Evolutionary conservation across 2,329 filamentous ascomycete genomes (phyloP), one percentile per base, ranked within the genome.

Genomic region (Didymella sp.): DNA sequence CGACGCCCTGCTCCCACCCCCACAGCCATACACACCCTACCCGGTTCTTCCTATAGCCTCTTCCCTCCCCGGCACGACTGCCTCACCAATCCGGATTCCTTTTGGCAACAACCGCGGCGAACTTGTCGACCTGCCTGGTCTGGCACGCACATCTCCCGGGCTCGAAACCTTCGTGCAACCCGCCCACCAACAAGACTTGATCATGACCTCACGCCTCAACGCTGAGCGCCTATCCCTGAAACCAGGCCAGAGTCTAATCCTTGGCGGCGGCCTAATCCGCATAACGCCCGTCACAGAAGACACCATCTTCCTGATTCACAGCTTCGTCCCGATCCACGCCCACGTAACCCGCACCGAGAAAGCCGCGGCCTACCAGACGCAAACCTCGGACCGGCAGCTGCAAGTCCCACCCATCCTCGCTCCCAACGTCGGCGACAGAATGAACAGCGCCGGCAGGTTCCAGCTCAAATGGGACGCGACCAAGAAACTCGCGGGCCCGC

Each of bases 41-140:
- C 94, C 94, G 5, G 80, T 86, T 15, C 93, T 98, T 84, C 94
- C 94, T 1, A 78, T 96, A 11, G 89, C 96, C 1, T 96, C 92
- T 0, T 85, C 90, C 4, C 82, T 97, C 2, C 91, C 95, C 0
- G 95, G 96, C 9, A 99, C 95, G 0, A 99, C 95, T 1, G 95
- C 93, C 2, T 96, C 92, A 0, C 95, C 95, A 0, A 98, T 99
- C 65, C 89, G 95, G 25, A 87, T 98, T 17, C 92, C 92, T 0
- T 99, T 95, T 71, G 93, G 93, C 42, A 87, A 86, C 58, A 89
- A 90, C 22, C 89, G 87, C 69, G 95, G 95, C 53, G 96, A 99
- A 75, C 82, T 99, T 30, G 91, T 99, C 67, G 95, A 99, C 73
- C 82, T 99, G 13, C 95, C 95, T 0, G 95, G 95, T 0, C 80